Evolutionary conservation across 1,139 yeast species (phyloP), one percentile per base, ranked within the genome.

Genomic region (Pichia sp.): DNA sequence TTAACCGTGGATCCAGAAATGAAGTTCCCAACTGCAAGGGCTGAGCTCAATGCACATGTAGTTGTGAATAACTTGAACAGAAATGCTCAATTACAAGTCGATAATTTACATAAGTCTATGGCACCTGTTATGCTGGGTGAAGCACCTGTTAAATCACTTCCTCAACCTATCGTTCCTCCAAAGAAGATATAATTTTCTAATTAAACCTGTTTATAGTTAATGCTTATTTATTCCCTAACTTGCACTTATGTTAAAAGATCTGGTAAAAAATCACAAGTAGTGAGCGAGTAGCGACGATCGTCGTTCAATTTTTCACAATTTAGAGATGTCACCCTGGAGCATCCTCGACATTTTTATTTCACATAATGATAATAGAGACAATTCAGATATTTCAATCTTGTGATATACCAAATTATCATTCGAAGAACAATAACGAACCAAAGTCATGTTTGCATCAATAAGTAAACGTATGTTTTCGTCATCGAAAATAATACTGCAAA

Each of bases 41-140:
- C 45, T 26, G 46, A 48, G 26, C 42, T 58, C 26, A 55, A 55
- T 39, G 59, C 60, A 3, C 53, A 54, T 31, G 61, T 50, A 15
- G 58, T 57, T 31, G 52, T 51, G 6, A 54, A 58, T 36, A 48
- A 53, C 2, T 44, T 58, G 36, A 58, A 57, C 40, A 46, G 52
- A 28, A 58, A 58, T 26, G 46, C 61, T 5, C 61, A 56, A 38
- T 36, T 57, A 21, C 53, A 58, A 35, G 60, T 56, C 12, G 58
- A 51, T 35, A 42, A 46, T 24, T 28, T 54, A 26, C 55, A 54
- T 36, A 28, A 30, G 5, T 14, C 39, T 1, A 40, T 56, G 39
- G 47, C 49, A 2, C 37, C 38, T 10, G 53, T 52, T 8, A 31
- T 48, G 14, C 32, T 44, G 4, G 60, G 57, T 23, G 36, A 50